phyloP scores from a whole-genome alignment of 2,329 filamentous ascomycete genomes.

The Fusarium sublunatum region DNA sequence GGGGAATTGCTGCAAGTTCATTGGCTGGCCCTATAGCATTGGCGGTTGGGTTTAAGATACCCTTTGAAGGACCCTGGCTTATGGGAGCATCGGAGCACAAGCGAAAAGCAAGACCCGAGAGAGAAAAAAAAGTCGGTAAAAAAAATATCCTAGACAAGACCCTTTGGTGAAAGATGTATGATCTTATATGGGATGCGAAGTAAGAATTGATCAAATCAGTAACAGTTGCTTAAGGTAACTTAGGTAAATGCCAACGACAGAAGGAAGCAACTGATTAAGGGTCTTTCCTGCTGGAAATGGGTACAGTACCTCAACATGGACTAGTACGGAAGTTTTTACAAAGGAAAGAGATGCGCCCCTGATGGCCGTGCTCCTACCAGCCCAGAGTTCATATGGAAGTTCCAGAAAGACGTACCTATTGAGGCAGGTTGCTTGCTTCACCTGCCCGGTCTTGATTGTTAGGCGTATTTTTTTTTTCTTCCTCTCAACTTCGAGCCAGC shows the following conservation, averaged over 20 bases:
- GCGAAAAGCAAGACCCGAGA: not conserved
- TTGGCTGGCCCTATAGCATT: constrained; percentile 39
- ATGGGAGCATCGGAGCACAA: constrained; percentile 6
- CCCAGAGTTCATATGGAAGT: too few species aligned
- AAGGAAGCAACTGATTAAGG: not conserved
- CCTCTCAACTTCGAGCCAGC: too few species aligned
- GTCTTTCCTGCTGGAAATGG: not conserved
- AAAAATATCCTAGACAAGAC: not conserved
- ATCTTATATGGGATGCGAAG: too few species aligned
- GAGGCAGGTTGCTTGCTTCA: too few species aligned
- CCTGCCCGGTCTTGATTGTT: too few species aligned
- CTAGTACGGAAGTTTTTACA: too few species aligned
- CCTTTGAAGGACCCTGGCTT: constrained; percentile 26
- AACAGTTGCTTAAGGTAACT: not conserved
- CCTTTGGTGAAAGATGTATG: not conserved
- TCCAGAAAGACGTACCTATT: too few species aligned
- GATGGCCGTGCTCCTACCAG: too few species aligned
- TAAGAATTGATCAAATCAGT: too few species aligned
- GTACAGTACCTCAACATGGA: too few species aligned
- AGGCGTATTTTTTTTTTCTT: too few species aligned
- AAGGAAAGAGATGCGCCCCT: too few species aligned
- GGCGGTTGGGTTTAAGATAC: constrained; percentile 20
- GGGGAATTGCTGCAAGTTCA: constrained; percentile 4
- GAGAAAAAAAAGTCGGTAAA: not conserved
- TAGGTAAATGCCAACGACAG: not conserved